phyloP scores from a whole-genome alignment of 176 grass and related monocot genomes.

The Juncus effusus region DNA sequence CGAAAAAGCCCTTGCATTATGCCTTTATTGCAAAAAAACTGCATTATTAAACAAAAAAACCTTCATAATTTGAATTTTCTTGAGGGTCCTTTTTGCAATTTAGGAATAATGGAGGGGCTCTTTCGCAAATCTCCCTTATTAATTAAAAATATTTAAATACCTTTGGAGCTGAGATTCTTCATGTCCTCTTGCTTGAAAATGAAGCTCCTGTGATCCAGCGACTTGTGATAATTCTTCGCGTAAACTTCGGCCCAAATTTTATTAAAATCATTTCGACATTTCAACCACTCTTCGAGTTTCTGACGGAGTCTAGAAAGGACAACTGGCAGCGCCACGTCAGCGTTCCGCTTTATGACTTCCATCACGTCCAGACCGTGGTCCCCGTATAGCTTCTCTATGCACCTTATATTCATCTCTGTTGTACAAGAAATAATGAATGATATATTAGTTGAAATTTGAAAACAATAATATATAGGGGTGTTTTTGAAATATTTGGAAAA shows the following conservation, averaged over 20 bases:
- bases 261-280: conserved; percentile 89
- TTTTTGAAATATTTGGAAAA: no score
- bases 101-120: background rate
- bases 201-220: conserved; percentile 97
- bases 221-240: conserved; percentile 98
- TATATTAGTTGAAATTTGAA: conserved; percentile 12
- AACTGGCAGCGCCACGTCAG: conserved; percentile 76
- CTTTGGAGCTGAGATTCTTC: conserved; percentile 90
- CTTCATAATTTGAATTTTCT: conserved; percentile 4
- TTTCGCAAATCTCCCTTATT: background rate
- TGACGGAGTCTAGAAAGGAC: conserved; percentile 81
- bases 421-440: conserved; percentile 11
- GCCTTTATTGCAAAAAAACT: no score
- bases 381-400: conserved; percentile 86
- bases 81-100: background rate
- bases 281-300: conserved; percentile 91
- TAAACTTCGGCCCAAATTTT: conserved; percentile 98
- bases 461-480: conserved; percentile 1
- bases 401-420: conserved; percentile 79
- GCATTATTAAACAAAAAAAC: background rate
- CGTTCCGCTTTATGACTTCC: conserved; percentile 82
- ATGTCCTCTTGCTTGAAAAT: conserved; percentile 99
- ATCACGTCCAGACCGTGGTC: conserved; percentile 96
- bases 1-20: no score
- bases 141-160: conserved; percentile 36